Conservation (phyloP, 106 monocot species). For the Dioscorea zingiberensis region DNA sequence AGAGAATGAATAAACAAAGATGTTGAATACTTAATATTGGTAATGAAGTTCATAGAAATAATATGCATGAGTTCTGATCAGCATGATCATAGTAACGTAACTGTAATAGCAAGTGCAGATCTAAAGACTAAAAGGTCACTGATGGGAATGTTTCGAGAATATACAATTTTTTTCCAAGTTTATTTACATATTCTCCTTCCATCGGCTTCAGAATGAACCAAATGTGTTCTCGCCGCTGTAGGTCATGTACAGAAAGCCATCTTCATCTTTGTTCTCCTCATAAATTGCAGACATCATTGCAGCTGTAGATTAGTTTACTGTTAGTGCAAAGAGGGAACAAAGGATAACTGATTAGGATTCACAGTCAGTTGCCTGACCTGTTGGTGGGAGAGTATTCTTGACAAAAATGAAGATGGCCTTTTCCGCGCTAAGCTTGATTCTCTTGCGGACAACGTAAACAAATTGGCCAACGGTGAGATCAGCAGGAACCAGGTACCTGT, state of each 20-base stretch:
- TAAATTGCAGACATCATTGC: slow-evolving; percentile 91
- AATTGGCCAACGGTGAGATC: slow-evolving; percentile 93
- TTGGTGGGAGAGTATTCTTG: slow-evolving; percentile 84
- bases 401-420: slow-evolving; percentile 97
- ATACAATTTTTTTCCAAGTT: not conserved
- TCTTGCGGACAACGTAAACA: slow-evolving; percentile 97
- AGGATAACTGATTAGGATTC: too few relatives aligned
- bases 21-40: too few relatives aligned
- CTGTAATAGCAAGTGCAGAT: too few relatives aligned
- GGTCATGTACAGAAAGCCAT: slow-evolving; percentile 93
- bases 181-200: slow-evolving; percentile 1
- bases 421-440: slow-evolving; percentile 88
- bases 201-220: slow-evolving; percentile 32
- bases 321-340: too few relatives aligned
- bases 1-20: too few relatives aligned
- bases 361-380: slow-evolving; percentile 33
- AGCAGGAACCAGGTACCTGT: slow-evolving; percentile 92
- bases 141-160: too few relatives aligned
- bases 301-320: slow-evolving; percentile 24
- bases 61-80: too few relatives aligned
- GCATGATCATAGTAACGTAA: too few relatives aligned
- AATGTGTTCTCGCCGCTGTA: slow-evolving; percentile 96
- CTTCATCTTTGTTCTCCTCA: slow-evolving; percentile 90
- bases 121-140: too few relatives aligned
- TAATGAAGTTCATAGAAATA: too few relatives aligned